Evolutionary conservation across 495 filamentous ascomycete species (phyloP).

Genomic region (Poronia punctata): DNA sequence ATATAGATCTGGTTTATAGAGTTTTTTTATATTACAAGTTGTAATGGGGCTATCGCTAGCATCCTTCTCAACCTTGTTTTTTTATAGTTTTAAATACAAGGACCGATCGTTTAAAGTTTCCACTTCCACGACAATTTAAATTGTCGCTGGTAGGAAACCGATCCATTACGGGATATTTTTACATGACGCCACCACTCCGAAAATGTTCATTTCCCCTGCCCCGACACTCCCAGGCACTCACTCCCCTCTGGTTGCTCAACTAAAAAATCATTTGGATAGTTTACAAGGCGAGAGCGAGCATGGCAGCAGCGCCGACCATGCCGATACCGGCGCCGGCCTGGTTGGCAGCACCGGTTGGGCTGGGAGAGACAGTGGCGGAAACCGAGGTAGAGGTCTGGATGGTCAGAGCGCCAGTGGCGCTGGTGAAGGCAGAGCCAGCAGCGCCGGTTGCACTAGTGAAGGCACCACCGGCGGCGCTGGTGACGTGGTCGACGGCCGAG

Average conservation of each 20-base stretch:
- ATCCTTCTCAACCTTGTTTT: too few species aligned
- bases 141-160: background rate
- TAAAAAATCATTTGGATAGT: background rate
- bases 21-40: too few species aligned
- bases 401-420: constrained; percentile 1
- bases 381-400: constrained; percentile 4
- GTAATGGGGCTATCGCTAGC: too few species aligned
- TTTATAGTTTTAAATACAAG: background rate
- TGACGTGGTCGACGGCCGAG: constrained; percentile 6
- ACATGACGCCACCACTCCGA: too few species aligned
- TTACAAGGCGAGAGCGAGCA: constrained; percentile 29
- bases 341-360: constrained; percentile 13
- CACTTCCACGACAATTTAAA: background rate
- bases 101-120: background rate
- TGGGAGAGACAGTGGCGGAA: constrained; percentile 2
- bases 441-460: constrained; percentile 7
- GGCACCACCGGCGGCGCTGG: background rate
- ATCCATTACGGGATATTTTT: too few species aligned
- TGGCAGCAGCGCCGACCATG: constrained; percentile 16
- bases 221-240: background rate
- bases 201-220: background rate
- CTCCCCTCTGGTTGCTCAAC: background rate
- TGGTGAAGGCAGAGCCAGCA: constrained; percentile 8
- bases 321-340: constrained; percentile 15
- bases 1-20: too few species aligned